phyloP scores from a whole-genome alignment of 441 rosid species.

The Euphorbia corollata region DNA sequence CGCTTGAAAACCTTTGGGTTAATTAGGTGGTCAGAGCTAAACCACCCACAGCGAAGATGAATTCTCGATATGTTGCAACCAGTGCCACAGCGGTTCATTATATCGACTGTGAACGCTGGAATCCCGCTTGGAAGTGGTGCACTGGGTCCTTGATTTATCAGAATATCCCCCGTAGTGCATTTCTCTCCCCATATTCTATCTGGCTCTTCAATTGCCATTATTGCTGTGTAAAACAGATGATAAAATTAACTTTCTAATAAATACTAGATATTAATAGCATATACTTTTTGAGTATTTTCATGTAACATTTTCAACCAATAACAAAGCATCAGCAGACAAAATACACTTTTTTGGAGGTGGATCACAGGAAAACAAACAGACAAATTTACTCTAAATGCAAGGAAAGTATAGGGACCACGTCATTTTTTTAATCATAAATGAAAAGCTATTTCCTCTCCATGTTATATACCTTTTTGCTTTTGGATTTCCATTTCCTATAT shows the following conservation, averaged over 20 bases:
- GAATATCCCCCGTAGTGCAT: slow-evolving; percentile 55
- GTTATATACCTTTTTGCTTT: slow-evolving; percentile 5
- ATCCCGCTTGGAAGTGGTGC: slow-evolving; percentile 67
- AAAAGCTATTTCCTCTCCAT: background rate
- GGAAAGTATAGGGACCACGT: slow-evolving; percentile 7
- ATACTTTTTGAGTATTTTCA: background rate
- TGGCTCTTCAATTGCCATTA: slow-evolving; percentile 32
- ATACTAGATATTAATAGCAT: slow-evolving; percentile 15
- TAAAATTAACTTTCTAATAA: background rate
- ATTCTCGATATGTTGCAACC: slow-evolving; percentile 69
- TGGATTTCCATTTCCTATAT: slow-evolving; percentile 1
- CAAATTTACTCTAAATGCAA: slow-evolving; percentile 23
- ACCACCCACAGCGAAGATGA: slow-evolving; percentile 82
- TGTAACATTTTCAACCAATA: slow-evolving; percentile 17
- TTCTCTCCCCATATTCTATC: slow-evolving; percentile 48
- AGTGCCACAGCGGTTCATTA: slow-evolving; percentile 51
- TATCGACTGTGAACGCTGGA: slow-evolving; percentile 74
- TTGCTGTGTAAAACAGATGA: slow-evolving; percentile 19
- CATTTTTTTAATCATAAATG: background rate
- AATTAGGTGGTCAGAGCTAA: slow-evolving; percentile 64
- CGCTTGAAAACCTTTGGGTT: slow-evolving; percentile 81
- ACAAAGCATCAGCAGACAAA: slow-evolving; percentile 28
- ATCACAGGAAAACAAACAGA: slow-evolving; percentile 33
- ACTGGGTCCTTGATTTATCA: slow-evolving; percentile 61
- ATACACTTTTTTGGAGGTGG: slow-evolving; percentile 37